Conservation (phyloP, 2,329 filamentous ascomycete species). For the Alternaria hordeiaustralica region DNA sequence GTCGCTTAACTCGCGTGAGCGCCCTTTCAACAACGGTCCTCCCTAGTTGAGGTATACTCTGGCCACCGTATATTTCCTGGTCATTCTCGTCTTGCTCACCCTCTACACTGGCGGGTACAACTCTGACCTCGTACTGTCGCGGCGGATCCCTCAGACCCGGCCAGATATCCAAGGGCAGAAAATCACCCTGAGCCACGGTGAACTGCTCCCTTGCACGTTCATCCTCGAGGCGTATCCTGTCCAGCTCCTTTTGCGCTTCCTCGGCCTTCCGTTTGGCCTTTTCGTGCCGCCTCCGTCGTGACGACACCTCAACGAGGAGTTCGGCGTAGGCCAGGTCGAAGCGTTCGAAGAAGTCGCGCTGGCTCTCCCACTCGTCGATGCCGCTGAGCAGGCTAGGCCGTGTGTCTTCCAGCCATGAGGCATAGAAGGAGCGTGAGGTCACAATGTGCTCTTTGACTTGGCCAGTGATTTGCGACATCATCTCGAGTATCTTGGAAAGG, state of each 20-base stretch:
- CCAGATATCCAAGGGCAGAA: constrained; percentile 87
- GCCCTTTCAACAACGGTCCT: constrained; percentile 46
- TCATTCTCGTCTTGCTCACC: constrained; percentile 23
- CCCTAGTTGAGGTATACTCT: constrained; percentile 45
- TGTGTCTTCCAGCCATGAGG: constrained; percentile 73
- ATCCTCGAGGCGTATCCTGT: constrained; percentile 77
- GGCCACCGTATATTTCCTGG: constrained; percentile 21
- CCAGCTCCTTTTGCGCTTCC: constrained; percentile 78
- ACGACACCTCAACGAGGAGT: constrained; percentile 81
- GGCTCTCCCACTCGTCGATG: constrained; percentile 75
- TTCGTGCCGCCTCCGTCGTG: constrained; percentile 74
- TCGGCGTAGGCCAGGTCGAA: constrained; percentile 86
- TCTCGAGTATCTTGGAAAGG: constrained; percentile 67
- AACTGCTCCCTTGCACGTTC: constrained; percentile 76
- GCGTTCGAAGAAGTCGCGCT: constrained; percentile 83
- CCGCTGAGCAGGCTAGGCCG: constrained; percentile 70
- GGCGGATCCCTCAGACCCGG: constrained; percentile 59
- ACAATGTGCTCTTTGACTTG: constrained; percentile 70
- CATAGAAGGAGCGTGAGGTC: constrained; percentile 68
- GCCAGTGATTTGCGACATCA: constrained; percentile 71
- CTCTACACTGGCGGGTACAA: constrained; percentile 21
- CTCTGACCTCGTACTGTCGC: constrained; percentile 42
- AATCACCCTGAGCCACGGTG: constrained; percentile 81
- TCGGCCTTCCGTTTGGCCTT: constrained; percentile 76
- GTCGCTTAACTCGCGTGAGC: constrained; percentile 43